These are phyloP conservation scores for Backusella australiensis DNA, from an alignment of 192 early-diverging fungal species.

Conservation along the genomic window DNA sequence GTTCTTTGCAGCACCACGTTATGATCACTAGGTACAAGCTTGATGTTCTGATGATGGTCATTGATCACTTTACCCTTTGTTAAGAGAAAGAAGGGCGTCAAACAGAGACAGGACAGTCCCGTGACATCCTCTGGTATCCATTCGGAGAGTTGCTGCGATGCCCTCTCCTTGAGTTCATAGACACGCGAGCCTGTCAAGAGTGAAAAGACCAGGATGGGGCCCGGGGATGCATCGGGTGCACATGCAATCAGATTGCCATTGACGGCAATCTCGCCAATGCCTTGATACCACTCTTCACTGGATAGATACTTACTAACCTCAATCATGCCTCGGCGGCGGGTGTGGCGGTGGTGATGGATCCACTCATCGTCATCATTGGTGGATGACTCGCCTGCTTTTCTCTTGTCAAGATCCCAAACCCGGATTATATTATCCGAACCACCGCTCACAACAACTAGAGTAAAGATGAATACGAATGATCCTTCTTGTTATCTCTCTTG, in stretches of 20 bases:
- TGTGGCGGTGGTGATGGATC: slow-evolving; percentile 21
- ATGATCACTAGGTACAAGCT: not conserved
- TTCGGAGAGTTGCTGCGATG: slow-evolving; percentile 18
- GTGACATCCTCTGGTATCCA: not conserved
- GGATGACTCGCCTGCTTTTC: not conserved
- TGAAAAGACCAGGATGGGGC: slow-evolving; percentile 46
- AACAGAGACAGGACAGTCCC: slow-evolving; percentile 3
- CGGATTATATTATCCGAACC: slow-evolving; percentile 46
- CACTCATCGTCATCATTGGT: not conserved
- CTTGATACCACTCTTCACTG: slow-evolving; percentile 43
- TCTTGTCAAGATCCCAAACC: slow-evolving; percentile 42
- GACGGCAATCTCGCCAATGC: slow-evolving; percentile 44
- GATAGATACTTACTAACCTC: slow-evolving; percentile 35
- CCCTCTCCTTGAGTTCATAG: slow-evolving; percentile 38
- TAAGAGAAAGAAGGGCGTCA: slow-evolving; percentile 31
- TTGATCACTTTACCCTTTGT: slow-evolving; percentile 22
- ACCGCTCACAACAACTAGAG: slow-evolving; percentile 34
- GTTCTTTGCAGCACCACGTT: slow-evolving; percentile 1
- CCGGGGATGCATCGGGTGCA: slow-evolving; percentile 38
- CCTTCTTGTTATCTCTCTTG: not conserved
- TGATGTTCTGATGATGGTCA: not conserved
- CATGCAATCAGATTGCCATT: slow-evolving; percentile 49
- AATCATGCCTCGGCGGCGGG: slow-evolving; percentile 37
- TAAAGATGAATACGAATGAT: not conserved
- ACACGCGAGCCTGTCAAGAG: slow-evolving; percentile 49